Evolutionary conservation across 2,329 filamentous ascomycete species (phyloP), one percentile per base, ranked within the genome.

Genomic region (Didymella arachidicola): DNA sequence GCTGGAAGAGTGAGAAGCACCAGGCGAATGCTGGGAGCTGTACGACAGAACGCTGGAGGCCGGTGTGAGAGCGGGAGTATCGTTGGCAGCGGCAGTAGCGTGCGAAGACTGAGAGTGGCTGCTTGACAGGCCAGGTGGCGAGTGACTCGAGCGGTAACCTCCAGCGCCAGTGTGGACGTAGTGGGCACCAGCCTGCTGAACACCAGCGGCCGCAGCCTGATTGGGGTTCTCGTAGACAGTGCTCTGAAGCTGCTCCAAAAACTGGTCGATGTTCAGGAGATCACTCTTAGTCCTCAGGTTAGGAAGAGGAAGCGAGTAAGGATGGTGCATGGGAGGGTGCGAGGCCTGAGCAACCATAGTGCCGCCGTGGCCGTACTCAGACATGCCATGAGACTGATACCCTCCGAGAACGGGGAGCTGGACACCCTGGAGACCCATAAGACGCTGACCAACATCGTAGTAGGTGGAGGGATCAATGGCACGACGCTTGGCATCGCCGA

Each of bases 141-240:
- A 87, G 71, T 87, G 79, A 67, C 83, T 87, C 8, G 82, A 80
- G 51, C 85, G 83, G 72, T 84, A 85, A 63, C 76, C n/a, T n/a
- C n/a, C 78, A 57, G 82, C 75, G 45, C 78, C 78, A 47, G 78
- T 77, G 60, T 83, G 83, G 18, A 87, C 79, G 70, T 90, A 88
- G 73, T 92, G 89, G 16, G 86, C 80, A 59, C 88, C 88, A 49
- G 90, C 87, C 62, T 93, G 87, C 68, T 91, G 90, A 58, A 96
- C 86, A 57, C 91, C 90, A 42, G 90, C 89, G 12, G 87, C 87
- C 2, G 92, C 91, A 30, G 92, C 89, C 49, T 93, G 89, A 69
- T 88, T 91, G 54, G 93, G 89, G 76, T 89, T 96, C 80, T 98
- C 95, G 75, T 98, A 98, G 47, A 98, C 92, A 44, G 94, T 97